Base-by-base conservation (phyloP, 768 basidiomycete genomes). In the Pisolithus tinctorius region DNA sequence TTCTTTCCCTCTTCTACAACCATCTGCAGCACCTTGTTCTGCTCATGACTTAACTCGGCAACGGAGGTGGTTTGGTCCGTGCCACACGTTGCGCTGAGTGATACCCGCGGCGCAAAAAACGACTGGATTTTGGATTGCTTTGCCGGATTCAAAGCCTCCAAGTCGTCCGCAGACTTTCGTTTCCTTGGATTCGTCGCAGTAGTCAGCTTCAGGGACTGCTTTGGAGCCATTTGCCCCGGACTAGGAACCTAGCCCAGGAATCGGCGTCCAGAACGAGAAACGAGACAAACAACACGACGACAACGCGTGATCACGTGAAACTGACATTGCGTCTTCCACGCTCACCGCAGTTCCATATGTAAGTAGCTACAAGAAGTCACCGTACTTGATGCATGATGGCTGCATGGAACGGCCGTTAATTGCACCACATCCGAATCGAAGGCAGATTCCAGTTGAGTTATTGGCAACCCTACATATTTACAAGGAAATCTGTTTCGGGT, bases 1-100 rank as follows among this genome's bases (percentile, higher is more conserved):
- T 67, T 82, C 66, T 79, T 75, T 10, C 74, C 77, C 31, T 79
- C 75, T 2, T 82, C 76, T 9, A 84, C 76, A 3, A 73, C 74
- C 64, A 82, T 69, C 37, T 65, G 62, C 43, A 83, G 57, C 0
- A 85, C 77, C 29, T 63, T 63, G 38, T 70, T 67, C 60, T 85
- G 83, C 54, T 84, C 81, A 8, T 70, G 66, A 52, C 77, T 80
- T 41, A 84, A 71, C 6, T 71, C 59, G 2, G 81, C 74, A 17
- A 67, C 50, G 2, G 58, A 60, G 0, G 55, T 59, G 6, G 65
- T 65, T 45, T 58, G 57, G 48, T 65, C 62, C 4, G 54, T 59
- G 54, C 64, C 63, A 66, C 62, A 66, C 17, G 64, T 66, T 10
- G 53, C 53, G 16, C 47, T 65, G 46, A 62, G 57, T n/a, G 63